Base-by-base conservation (phyloP, 345 rosid species). In the Lepidium aucheri region DNA sequence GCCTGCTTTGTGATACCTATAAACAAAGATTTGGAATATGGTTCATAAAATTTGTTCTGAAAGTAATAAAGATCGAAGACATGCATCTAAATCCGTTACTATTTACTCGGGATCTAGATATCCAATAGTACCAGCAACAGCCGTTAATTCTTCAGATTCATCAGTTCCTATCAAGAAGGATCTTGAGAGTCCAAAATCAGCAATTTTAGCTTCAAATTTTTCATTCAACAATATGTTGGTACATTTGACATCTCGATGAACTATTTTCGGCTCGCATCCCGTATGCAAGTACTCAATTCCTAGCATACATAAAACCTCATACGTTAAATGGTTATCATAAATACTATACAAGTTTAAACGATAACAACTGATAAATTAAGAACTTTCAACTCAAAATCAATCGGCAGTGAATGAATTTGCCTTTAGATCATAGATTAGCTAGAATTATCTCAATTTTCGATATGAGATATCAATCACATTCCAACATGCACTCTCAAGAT, bases 81-180 rank as follows among this genome's bases (percentile, higher is more conserved):
- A 53, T 8, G 2, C 22, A 53, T 26, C n/a, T n/a, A n/a, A n/a
- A n/a, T n/a, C n/a, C n/a, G 2, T 28, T 13, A 32, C 2, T 32
- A 50, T 52, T 64, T 47, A 76, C 85, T 77, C 82, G 1, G 80
- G 87, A 24, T 76, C 81, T 0, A 82, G 76, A 39, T 82, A 82
- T 2, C 82, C 82, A 2, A 61, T 4, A 2, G 66, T 61, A 3
- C 57, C 68, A 1, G 57, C 57, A 47, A 63, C 68, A 35, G 3
- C 6, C 3, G 68, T 63, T 5, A 56, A 63, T 51, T 58, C 36
- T 34, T 67, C 60, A 49, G 61, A 13, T 2, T 49, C 62, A n/a
- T 16, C 26, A 24, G 26, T 52, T 35, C 77, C 83, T 0, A 53
- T 6, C 12, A 67, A 26, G 20, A 70, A 67, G 15, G 43, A 17